Conservation (phyloP, 805 yeast genomes). For the Candida silvicultrix region DNA sequence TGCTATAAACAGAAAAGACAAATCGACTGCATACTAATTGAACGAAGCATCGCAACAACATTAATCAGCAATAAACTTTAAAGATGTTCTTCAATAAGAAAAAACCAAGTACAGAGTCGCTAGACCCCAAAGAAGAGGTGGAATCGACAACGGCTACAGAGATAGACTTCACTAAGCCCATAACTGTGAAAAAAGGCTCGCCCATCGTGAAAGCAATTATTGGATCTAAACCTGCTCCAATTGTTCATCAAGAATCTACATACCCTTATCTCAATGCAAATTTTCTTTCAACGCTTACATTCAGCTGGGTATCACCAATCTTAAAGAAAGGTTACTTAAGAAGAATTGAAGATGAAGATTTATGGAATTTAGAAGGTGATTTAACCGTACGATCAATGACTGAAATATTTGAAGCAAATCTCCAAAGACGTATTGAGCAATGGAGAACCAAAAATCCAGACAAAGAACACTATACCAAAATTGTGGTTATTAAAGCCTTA, state of each 20-base stretch:
- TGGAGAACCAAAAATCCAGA: constrained; percentile 21
- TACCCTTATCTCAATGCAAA: constrained; percentile 19
- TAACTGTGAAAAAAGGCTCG: constrained; percentile 9
- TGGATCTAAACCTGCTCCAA: constrained; percentile 16
- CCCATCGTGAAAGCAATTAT: constrained; percentile 10
- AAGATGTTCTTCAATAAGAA: background rate
- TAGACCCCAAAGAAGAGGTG: background rate
- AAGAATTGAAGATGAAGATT: constrained; percentile 51
- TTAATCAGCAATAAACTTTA: no score
- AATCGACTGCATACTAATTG: no score
- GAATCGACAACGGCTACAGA: background rate
- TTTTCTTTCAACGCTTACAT: constrained; percentile 10
- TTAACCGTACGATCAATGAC: constrained; percentile 30
- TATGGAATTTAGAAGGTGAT: constrained; percentile 36
- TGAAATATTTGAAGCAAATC: constrained; percentile 24
- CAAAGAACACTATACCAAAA: constrained; percentile 14
- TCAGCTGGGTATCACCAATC: constrained; percentile 18
- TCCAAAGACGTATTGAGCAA: constrained; percentile 21
- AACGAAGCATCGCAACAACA: no score
- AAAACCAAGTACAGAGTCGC: background rate
- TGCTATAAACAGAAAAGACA: no score
- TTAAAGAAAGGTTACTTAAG: constrained; percentile 49
- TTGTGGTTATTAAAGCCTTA: constrained; percentile 25
- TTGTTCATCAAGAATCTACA: constrained; percentile 6
- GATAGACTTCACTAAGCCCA: background rate